Base-by-base conservation (phyloP, 75 land plant genomes). In the Cunninghamia lanceolata region DNA sequence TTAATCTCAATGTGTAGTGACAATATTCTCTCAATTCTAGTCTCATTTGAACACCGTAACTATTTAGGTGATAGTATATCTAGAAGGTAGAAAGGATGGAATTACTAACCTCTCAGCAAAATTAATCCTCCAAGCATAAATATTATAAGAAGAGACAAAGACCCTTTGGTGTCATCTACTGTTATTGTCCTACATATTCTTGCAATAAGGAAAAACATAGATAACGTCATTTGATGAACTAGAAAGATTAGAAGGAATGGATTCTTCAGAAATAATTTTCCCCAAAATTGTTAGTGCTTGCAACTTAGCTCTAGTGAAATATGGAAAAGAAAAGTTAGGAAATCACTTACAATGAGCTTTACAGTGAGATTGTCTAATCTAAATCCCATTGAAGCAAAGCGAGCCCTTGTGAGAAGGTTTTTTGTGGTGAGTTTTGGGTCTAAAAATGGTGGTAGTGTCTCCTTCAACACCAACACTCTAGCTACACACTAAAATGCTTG, bases 101-200 rank as follows among this genome's bases (percentile, higher is more conserved):
- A 42, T 11, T 73, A 63, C 90, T 46, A 43, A 91, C 95, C 88
- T 89, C 90, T 85, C 40, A 97, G 97, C 63, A 96, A 84, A 84
- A 96, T 94, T 87, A 97, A 97, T 50, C 99, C 99, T 42, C 98
- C 99, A 66, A 96, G 93, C 90, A 95, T 83, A 87, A 97, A 94
- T 3, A 96, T 83, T 71, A 97, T 81, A 32, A 97, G 92, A 30
- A 97, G 91, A 50, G 84, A 50, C n/a, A 97, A 91, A 63, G 99
- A 88, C 25, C 99, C 99, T 42, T 97, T 97, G 39, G 99, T 97
- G 78, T 92, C 90, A 28, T 97, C 93, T 81, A 97, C 88, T 81
- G 95, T 90, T 94, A 95, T 94, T 7, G 95, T 90, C 78, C 95
- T 86, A 79, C 97, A 94, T 6, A 94, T 83, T 71, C 95, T 96